A percentile compares a stretch with the other conserved stretches of the same genome.
phyloP scores from a whole-genome alignment of 305 asterid genomes.

The Fraxinus sp. region DNA sequence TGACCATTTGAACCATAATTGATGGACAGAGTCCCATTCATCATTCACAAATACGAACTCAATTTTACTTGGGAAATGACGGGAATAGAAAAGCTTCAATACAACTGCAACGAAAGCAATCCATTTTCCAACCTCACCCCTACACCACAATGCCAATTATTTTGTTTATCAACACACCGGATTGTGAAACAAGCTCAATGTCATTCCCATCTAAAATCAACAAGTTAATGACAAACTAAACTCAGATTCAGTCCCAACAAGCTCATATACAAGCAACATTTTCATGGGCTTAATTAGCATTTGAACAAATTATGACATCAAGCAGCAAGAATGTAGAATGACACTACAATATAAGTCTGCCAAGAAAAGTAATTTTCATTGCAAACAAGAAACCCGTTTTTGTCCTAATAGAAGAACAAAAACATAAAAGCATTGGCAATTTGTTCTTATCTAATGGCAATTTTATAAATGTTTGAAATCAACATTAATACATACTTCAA shows the following conservation, averaged over 20 bases:
- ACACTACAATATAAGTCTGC: no score
- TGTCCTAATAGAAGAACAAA: no score
- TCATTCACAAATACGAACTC: background rate
- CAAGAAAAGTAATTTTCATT: no score
- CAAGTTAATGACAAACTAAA: no score
- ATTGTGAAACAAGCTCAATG: no score
- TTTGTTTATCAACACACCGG: background rate
- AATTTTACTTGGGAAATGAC: conserved; percentile 81
- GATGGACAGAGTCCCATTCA: background rate
- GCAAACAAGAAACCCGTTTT: no score
- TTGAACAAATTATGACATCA: no score
- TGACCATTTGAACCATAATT: background rate
- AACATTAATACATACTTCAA: background rate
- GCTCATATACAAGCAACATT: no score
- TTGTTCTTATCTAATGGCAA: background rate
- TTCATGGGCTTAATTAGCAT: no score
- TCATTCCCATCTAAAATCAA: no score
- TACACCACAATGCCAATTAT: conserved; percentile 20
- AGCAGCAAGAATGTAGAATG: no score
- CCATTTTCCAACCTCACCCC: conserved; percentile 95
- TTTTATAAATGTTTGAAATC: background rate
- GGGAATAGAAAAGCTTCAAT: conserved; percentile 77
- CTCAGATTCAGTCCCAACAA: no score
- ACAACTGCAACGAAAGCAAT: conserved; percentile 79
- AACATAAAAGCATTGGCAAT: background rate